Conservation (phyloP, 2,329 filamentous ascomycete genomes). For the Lasiodiplodia sp. region DNA sequence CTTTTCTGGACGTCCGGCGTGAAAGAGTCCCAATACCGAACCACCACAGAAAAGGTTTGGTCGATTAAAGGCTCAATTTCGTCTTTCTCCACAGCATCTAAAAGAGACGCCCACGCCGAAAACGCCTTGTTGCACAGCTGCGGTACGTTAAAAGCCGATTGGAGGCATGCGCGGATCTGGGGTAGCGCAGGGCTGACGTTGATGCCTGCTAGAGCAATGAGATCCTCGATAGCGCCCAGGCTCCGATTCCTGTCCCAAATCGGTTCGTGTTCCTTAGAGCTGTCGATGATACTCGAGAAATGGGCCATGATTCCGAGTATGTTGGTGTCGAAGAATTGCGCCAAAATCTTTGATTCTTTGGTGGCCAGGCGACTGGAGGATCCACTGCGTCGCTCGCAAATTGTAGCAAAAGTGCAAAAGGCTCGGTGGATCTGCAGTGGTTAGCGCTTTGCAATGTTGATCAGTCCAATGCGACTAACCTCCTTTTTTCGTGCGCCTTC, state of each 20-base stretch:
- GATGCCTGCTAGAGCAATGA: slow-evolving; percentile 78
- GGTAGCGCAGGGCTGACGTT: slow-evolving; percentile 82
- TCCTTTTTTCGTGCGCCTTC: slow-evolving; percentile 59
- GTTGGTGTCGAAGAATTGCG: slow-evolving; percentile 80
- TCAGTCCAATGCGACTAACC: slow-evolving; percentile 56
- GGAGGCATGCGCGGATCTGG: slow-evolving; percentile 92
- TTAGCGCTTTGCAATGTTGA: neutral
- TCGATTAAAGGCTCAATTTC: slow-evolving; percentile 83
- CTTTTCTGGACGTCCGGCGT: slow-evolving; percentile 65
- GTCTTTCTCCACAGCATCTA: slow-evolving; percentile 73
- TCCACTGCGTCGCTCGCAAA: slow-evolving; percentile 59
- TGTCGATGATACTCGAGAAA: slow-evolving; percentile 80
- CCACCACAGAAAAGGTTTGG: slow-evolving; percentile 87
- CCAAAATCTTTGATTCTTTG: slow-evolving; percentile 66
- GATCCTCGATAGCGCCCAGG: slow-evolving; percentile 84
- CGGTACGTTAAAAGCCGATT: slow-evolving; percentile 79
- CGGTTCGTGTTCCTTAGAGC: slow-evolving; percentile 64
- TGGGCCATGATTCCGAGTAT: slow-evolving; percentile 86
- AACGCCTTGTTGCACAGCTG: slow-evolving; percentile 82
- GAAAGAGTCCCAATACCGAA: slow-evolving; percentile 78
- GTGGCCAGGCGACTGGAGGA: slow-evolving; percentile 50
- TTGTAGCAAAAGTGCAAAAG: slow-evolving; percentile 53
- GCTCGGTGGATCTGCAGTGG: slow-evolving; percentile 55
- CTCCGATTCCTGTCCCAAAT: slow-evolving; percentile 76
- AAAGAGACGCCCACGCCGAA: slow-evolving; percentile 81